Evolutionary conservation across 345 rosid genomes (phyloP).

Genomic region (Kandelia obovata): DNA sequence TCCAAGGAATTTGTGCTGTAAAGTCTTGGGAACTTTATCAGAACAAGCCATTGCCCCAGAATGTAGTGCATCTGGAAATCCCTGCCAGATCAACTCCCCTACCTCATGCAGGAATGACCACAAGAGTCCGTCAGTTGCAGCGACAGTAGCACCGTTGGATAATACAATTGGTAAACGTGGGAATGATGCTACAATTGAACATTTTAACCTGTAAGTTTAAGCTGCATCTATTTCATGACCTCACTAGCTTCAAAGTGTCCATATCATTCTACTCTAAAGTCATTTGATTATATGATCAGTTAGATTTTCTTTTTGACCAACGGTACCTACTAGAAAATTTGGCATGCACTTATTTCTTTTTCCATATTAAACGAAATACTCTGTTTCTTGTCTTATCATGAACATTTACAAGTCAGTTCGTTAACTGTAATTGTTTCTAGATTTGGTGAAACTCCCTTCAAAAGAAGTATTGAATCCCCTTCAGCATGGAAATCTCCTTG

Average conservation of each 20-base stretch:
- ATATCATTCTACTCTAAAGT: too few relatives aligned
- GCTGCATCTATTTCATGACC: too few relatives aligned
- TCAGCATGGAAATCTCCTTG: constrained; percentile 99
- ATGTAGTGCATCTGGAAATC: constrained; percentile 42
- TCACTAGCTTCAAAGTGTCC: too few relatives aligned
- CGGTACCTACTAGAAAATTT: too few relatives aligned
- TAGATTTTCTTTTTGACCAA: too few relatives aligned
- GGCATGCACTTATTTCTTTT: too few relatives aligned
- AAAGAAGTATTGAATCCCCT: constrained; percentile 84
- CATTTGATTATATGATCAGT: too few relatives aligned
- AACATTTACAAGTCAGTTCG: constrained; percentile 6
- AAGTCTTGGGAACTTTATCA: constrained; percentile 36
- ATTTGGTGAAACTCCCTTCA: constrained; percentile 83
- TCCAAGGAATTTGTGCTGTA: constrained; percentile 49
- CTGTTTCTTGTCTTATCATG: not conserved
- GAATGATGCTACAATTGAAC: constrained; percentile 47
- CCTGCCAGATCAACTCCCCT: constrained; percentile 48
- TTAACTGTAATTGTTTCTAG: constrained; percentile 38
- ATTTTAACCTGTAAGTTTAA: constrained; percentile 58
- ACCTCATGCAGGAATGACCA: constrained; percentile 39
- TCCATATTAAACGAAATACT: too few relatives aligned
- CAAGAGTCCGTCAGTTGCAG: constrained; percentile 38
- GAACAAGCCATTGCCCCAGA: constrained; percentile 36
- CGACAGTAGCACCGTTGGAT: constrained; percentile 36
- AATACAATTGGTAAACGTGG: constrained; percentile 27